Evolutionary conservation across 805 yeast genomes (phyloP).

Genomic region (Lachancea dasiensis): DNA sequence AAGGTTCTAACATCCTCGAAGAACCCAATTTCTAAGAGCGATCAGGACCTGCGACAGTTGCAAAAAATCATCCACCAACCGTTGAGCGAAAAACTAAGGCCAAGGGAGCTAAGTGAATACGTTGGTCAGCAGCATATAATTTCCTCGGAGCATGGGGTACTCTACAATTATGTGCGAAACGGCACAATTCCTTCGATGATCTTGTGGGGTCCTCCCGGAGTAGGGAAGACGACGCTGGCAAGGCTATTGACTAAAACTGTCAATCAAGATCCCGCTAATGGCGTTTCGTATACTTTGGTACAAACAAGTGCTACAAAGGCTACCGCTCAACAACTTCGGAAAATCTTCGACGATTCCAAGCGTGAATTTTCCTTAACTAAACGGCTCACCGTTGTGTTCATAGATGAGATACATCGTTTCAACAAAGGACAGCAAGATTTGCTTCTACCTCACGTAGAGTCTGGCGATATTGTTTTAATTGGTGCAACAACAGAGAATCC

Average conservation of each 20-base stretch:
- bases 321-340: slow-evolving; percentile 49
- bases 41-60: slow-evolving; percentile 21
- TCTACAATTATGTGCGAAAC: slow-evolving; percentile 56
- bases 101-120: slow-evolving; percentile 57
- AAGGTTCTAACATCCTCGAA: background rate
- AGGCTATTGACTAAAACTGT: slow-evolving; percentile 37
- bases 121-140: slow-evolving; percentile 83
- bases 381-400: slow-evolving; percentile 63
- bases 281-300: slow-evolving; percentile 42
- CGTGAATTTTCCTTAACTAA: slow-evolving; percentile 37
- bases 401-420: slow-evolving; percentile 91
- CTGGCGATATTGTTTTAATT: slow-evolving; percentile 71
- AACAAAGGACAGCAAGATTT: slow-evolving; percentile 83
- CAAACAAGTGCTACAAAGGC: slow-evolving; percentile 83
- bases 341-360: slow-evolving; percentile 43
- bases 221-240: slow-evolving; percentile 82
- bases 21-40: slow-evolving; percentile 8
- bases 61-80: slow-evolving; percentile 37
- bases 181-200: slow-evolving; percentile 78
- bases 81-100: slow-evolving; percentile 79
- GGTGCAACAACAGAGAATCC: slow-evolving; percentile 99
- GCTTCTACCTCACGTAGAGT: slow-evolving; percentile 76
- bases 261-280: slow-evolving; percentile 6
- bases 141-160: slow-evolving; percentile 51
- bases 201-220: slow-evolving; percentile 95